Evolutionary conservation across 1,139 yeast species (phyloP).

Genomic region (Candida neerlandica): DNA sequence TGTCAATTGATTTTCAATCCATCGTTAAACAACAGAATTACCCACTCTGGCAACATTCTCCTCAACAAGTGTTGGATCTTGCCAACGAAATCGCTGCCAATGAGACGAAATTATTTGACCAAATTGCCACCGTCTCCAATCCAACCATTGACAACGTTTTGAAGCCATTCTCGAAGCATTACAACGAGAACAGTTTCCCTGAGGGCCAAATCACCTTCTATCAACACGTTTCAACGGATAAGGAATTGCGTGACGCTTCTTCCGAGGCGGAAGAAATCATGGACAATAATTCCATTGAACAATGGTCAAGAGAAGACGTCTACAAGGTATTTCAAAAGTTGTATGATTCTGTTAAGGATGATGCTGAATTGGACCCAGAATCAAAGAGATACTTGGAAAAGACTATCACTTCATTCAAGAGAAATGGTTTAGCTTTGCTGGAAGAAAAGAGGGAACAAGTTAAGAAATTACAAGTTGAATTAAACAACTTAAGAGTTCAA

Average conservation of each 20-base stretch:
- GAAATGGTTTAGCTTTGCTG: conserved; percentile 70
- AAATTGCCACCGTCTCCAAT: conserved; percentile 44
- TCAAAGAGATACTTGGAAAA: conserved; percentile 59
- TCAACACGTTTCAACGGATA: conserved; percentile 67
- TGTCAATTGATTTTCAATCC: conserved; percentile 22
- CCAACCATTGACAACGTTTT: conserved; percentile 63
- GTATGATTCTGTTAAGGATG: conserved; percentile 32
- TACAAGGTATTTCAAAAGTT: conserved; percentile 59
- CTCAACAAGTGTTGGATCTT: conserved; percentile 46
- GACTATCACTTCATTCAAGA: conserved; percentile 53
- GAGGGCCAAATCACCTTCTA: conserved; percentile 60
- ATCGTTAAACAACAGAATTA: conserved; percentile 17
- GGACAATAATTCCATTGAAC: conserved; percentile 61
- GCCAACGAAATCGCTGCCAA: conserved; percentile 50
- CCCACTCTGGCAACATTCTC: conserved; percentile 65
- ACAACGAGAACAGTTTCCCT: conserved; percentile 47
- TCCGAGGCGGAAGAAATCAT: conserved; percentile 60
- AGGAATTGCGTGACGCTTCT: conserved; percentile 70
- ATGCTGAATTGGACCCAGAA: conserved; percentile 50
- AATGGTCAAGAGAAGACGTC: conserved; percentile 68
- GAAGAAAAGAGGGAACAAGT: conserved; percentile 56
- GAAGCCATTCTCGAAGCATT: conserved; percentile 50
- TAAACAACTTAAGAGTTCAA: conserved; percentile 58
- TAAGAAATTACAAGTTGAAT: conserved; percentile 57
- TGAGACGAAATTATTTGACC: conserved; percentile 52